These are phyloP conservation scores for Bruguiera hainesii DNA, from an alignment of 441 rosid species.

Conservation along the genomic window DNA sequence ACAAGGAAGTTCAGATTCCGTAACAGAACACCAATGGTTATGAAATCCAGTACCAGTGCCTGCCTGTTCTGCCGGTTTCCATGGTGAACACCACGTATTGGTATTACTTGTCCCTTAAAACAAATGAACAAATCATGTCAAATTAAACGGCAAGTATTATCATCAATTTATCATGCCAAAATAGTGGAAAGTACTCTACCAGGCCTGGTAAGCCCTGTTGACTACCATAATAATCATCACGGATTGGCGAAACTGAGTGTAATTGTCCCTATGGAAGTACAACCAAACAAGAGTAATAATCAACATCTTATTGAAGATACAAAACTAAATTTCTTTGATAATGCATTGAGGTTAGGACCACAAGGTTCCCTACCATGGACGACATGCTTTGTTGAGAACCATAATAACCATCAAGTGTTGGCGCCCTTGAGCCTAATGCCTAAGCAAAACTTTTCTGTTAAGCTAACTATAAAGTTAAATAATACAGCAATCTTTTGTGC, in stretches of 20 bases:
- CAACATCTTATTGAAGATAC: neutral
- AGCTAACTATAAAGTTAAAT: neutral
- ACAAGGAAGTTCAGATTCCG: constrained; percentile 11
- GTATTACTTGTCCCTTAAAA: constrained; percentile 39
- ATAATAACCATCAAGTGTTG: constrained; percentile 38
- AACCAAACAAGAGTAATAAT: neutral
- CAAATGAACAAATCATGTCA: constrained; percentile 8
- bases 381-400: constrained; percentile 36
- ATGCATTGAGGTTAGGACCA: neutral
- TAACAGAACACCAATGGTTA: neutral
- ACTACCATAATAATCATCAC: constrained; percentile 33
- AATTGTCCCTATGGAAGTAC: constrained; percentile 26
- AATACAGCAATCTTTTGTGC: neutral
- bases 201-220: constrained; percentile 32
- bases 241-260: constrained; percentile 30
- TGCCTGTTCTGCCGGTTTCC: constrained; percentile 45
- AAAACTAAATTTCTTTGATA: neutral
- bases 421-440: constrained; percentile 41
- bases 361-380: constrained; percentile 32
- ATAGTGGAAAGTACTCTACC: constrained; percentile 21
- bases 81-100: constrained; percentile 34
- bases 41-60: constrained; percentile 34
- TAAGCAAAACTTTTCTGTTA: constrained; percentile 13
- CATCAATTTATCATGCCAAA: neutral
- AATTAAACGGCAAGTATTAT: neutral